Evolutionary conservation across 305 asterid species (phyloP).

Genomic region (Salvia sclarea): DNA sequence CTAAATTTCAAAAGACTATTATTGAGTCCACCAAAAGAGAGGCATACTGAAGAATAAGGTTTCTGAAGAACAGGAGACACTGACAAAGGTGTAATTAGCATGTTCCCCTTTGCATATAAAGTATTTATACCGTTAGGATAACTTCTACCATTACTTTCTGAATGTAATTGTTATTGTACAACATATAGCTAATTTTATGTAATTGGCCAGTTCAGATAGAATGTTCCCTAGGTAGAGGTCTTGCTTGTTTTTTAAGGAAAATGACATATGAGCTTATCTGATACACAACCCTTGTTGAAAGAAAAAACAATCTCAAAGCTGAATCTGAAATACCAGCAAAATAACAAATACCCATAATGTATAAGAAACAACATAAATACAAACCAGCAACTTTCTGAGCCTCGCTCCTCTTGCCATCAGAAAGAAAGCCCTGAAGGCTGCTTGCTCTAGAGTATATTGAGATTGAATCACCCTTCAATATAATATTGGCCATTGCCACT

Average conservation of each 20-base stretch:
- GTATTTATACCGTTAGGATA: background rate
- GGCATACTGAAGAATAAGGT: background rate
- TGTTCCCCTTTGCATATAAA: background rate
- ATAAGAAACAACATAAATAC: conserved; percentile 36
- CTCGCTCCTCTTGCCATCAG: conserved; percentile 86
- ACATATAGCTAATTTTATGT: background rate
- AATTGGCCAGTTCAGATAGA: background rate
- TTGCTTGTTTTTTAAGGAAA: background rate
- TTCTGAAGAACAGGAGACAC: background rate
- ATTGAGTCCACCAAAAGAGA: background rate
- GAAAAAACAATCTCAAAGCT: conserved; percentile 20
- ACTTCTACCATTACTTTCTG: background rate
- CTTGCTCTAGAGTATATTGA: conserved; percentile 97
- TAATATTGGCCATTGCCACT: conserved; percentile 82
- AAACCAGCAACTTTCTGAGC: conserved; percentile 88
- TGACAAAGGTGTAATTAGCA: background rate
- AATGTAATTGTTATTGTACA: background rate
- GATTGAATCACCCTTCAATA: conserved; percentile 79
- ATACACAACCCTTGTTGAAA: conserved; percentile 7
- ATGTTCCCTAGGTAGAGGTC: background rate
- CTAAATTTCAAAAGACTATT: background rate
- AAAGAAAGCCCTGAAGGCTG: conserved; percentile 92
- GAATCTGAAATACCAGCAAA: conserved; percentile 13
- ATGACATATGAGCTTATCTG: background rate
- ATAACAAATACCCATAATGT: conserved; percentile 11